These are phyloP conservation scores for sunflower (Helianthus annuus) DNA, from an alignment of 129 eudicot genomes.

Conservation along the genomic window HanXRQr2.0-SUNRISE NC_035444.2:90578053-90578552, in stretches of 20 bases:
- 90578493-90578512: background rate
- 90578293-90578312: constrained; percentile 24
- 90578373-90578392: constrained; percentile 64
- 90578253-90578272: background rate
- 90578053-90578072: too few species aligned
- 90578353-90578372: constrained; percentile 22
- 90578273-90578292: constrained; percentile 36
- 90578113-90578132: too few species aligned
- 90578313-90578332: constrained; percentile 23
- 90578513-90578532: too few species aligned
- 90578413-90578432: constrained; percentile 54
- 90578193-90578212: background rate
- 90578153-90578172: too few species aligned
- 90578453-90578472: constrained; percentile 8
- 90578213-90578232: constrained; percentile 31
- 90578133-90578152: too few species aligned
- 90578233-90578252: constrained; percentile 9
- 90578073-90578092: too few species aligned
- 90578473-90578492: background rate
- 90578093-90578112: too few species aligned
- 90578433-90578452: constrained; percentile 28
- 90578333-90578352: constrained; percentile 22
- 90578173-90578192: background rate
- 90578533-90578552: too few species aligned
- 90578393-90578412: constrained; percentile 73